phyloP scores from a whole-genome alignment of 352 stramenopile species.

The Pythium guiyangense region DNA sequence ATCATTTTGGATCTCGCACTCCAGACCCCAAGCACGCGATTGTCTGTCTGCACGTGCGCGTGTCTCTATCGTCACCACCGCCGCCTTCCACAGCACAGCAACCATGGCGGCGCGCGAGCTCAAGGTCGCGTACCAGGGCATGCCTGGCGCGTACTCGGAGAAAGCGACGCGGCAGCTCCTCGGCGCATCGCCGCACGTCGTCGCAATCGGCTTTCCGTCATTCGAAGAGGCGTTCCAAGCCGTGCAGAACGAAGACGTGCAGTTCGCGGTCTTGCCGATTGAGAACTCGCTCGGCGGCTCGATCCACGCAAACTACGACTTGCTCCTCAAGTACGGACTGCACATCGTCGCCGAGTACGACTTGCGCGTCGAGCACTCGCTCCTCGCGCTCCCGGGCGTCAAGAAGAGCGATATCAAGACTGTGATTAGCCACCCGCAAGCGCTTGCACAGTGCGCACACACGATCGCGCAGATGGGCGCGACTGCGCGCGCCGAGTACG shows the following conservation, averaged over 20 bases:
- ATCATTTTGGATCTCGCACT: no score
- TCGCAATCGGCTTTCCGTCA: constrained; percentile 47
- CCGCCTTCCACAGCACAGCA: not conserved
- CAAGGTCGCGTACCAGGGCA: constrained; percentile 94
- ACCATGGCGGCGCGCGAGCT: constrained; percentile 39
- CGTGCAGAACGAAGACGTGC: constrained; percentile 73
- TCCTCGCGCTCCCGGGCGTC: constrained; percentile 88
- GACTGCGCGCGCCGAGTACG: constrained; percentile 89
- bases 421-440: constrained; percentile 95
- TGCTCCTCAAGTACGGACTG: constrained; percentile 67
- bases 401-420: constrained; percentile 90
- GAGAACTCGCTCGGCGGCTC: constrained; percentile 94
- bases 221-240: constrained; percentile 59
- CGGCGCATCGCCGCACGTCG: constrained; percentile 46
- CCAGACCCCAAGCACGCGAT: no score
- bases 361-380: constrained; percentile 88
- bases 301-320: constrained; percentile 95
- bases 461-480: constrained; percentile 88
- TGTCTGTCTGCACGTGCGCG: no score
- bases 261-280: constrained; percentile 93
- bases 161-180: constrained; percentile 94
- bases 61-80: not conserved
- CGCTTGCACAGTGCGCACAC: constrained; percentile 95
- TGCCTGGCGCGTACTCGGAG: constrained; percentile 96
- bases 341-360: constrained; percentile 66